phyloP scores from a whole-genome alignment of 2,329 filamentous ascomycete genomes.

The Penicillium brevicompactum region DNA sequence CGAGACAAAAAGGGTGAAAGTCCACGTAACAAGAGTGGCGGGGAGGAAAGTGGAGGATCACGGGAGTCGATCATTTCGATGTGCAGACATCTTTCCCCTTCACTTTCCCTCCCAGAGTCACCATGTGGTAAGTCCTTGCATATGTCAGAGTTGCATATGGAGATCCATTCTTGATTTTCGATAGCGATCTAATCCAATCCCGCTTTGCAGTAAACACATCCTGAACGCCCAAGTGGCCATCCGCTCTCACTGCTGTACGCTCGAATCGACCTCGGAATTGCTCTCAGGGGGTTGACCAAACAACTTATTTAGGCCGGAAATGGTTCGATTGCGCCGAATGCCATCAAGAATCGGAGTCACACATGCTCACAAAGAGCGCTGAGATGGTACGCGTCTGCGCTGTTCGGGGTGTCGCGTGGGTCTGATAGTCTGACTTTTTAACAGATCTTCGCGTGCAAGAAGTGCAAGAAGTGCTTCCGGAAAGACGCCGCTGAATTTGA shows the following conservation, averaged over 20 bases:
- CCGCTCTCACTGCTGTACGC: slow-evolving; percentile 89
- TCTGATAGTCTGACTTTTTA: slow-evolving; percentile 23
- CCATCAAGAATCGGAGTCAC: slow-evolving; percentile 78
- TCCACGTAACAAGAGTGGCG: slow-evolving; percentile 22
- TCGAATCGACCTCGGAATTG: background rate
- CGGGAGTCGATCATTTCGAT: slow-evolving; percentile 26
- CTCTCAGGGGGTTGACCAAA: slow-evolving; percentile 6
- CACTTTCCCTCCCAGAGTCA: slow-evolving; percentile 2
- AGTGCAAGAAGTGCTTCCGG: slow-evolving; percentile 97
- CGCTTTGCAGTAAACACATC: slow-evolving; percentile 78
- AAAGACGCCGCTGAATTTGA: slow-evolving; percentile 93
- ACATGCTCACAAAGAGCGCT: slow-evolving; percentile 72
- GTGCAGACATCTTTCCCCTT: background rate
- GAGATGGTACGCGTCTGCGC: slow-evolving; percentile 67
- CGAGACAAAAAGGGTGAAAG: slow-evolving; percentile 7
- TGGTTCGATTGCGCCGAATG: slow-evolving; percentile 99
- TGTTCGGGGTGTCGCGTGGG: background rate
- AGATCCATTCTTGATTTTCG: background rate
- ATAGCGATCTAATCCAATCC: slow-evolving; percentile 15
- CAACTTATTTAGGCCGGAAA: slow-evolving; percentile 69
- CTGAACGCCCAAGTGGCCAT: slow-evolving; percentile 97
- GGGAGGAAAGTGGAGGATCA: slow-evolving; percentile 30
- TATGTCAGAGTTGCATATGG: background rate
- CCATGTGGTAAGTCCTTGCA: slow-evolving; percentile 31
- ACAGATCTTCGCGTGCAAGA: slow-evolving; percentile 86